Evolutionary conservation across 768 basidiomycete genomes (phyloP).

Genomic region (Leccinum fibrillosum): DNA sequence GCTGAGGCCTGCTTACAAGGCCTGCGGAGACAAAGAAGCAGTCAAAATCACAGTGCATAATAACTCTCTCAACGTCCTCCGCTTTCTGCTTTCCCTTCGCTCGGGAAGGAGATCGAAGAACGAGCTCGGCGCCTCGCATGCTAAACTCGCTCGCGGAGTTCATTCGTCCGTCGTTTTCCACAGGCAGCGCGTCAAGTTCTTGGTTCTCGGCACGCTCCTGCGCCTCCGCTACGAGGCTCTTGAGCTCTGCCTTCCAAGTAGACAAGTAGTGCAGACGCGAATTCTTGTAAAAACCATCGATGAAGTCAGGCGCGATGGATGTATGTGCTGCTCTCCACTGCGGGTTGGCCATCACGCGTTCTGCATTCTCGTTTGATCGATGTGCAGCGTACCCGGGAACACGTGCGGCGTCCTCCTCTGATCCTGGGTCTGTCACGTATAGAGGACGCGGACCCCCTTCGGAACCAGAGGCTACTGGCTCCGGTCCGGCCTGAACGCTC

Average conservation of each 20-base stretch:
- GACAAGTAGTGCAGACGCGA: slow-evolving; percentile 91
- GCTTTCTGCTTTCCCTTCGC: slow-evolving; percentile 52
- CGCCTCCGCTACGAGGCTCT: slow-evolving; percentile 72
- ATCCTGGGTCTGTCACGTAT: slow-evolving; percentile 42
- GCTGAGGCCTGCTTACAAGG: slow-evolving; percentile 69
- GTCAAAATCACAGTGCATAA: slow-evolving; percentile 96
- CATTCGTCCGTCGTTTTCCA: not conserved
- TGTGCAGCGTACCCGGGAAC: slow-evolving; percentile 67
- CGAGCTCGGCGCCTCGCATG: slow-evolving; percentile 51
- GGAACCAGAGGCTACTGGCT: not conserved
- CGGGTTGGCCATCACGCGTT: slow-evolving; percentile 77
- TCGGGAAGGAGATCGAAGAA: slow-evolving; percentile 46
- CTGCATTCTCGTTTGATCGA: slow-evolving; percentile 67
- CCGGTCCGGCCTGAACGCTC: not conserved
- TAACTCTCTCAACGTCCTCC: slow-evolving; percentile 52
- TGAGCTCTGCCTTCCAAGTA: slow-evolving; percentile 90
- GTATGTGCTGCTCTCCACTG: slow-evolving; percentile 89
- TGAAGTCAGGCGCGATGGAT: slow-evolving; percentile 79
- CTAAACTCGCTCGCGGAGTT: slow-evolving; percentile 34
- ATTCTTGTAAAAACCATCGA: slow-evolving; percentile 80
- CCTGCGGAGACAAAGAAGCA: slow-evolving; percentile 97
- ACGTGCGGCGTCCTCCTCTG: slow-evolving; percentile 40
- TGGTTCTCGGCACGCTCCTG: slow-evolving; percentile 63
- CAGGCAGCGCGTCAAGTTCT: slow-evolving; percentile 7
- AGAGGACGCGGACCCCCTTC: slow-evolving; percentile 23